phyloP scores from a whole-genome alignment of 495 filamentous ascomycete species.

The Choiromyces venosus region DNA sequence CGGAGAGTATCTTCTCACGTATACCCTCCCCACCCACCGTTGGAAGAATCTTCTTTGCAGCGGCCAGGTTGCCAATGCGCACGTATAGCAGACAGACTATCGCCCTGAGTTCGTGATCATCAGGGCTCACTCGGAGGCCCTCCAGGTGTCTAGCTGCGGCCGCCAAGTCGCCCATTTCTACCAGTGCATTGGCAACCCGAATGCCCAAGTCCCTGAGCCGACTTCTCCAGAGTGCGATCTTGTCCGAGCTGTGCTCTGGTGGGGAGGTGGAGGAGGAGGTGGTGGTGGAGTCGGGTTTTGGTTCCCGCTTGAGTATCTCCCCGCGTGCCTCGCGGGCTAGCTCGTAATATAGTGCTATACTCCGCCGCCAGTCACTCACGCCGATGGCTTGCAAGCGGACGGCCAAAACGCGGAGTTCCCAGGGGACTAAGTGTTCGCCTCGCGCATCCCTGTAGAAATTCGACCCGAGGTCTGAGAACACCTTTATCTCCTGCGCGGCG shows the following conservation, averaged over 20 bases:
- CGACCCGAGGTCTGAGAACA: conserved; percentile 68
- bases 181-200: conserved; percentile 67
- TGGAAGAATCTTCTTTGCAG: conserved; percentile 47
- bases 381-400: conserved; percentile 79
- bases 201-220: conserved; percentile 70
- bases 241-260: conserved; percentile 28
- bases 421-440: conserved; percentile 61
- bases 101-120: conserved; percentile 42
- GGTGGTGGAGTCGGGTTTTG: conserved; percentile 10
- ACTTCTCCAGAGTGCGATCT: conserved; percentile 58
- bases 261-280: too few species aligned
- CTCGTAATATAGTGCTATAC: conserved; percentile 84
- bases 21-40: conserved; percentile 31
- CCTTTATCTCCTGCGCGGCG: conserved; percentile 80
- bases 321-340: conserved; percentile 68
- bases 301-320: conserved; percentile 46
- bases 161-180: conserved; percentile 86
- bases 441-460: conserved; percentile 59
- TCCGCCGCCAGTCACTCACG: conserved; percentile 72
- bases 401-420: conserved; percentile 75
- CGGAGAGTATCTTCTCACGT: conserved; percentile 50
- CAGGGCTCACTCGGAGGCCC: conserved; percentile 27
- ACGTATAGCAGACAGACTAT: conserved; percentile 64
- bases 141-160: conserved; percentile 66
- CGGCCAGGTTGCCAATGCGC: conserved; percentile 66